Conservation (phyloP, 345 rosid species). For the Gossypium turneri region DNA sequence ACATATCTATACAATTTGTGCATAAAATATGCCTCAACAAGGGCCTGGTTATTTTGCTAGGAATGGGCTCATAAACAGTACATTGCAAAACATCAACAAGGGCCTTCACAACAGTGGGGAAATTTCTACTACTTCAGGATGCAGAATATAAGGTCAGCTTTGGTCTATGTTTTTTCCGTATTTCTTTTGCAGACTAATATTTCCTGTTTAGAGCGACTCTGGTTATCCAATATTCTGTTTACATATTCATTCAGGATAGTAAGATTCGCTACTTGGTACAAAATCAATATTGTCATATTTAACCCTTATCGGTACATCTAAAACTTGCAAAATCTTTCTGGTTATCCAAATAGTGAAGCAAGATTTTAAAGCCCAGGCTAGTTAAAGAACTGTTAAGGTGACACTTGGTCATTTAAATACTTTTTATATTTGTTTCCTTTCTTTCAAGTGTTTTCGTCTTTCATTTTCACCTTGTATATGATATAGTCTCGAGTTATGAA, state of each 20-base stretch:
- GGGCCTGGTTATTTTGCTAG: conserved; percentile 33
- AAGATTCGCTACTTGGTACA: neutral
- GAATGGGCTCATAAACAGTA: conserved; percentile 98
- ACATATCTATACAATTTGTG: neutral
- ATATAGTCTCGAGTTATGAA: neutral
- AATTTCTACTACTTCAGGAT: conserved; percentile 93
- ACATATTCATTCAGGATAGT: neutral
- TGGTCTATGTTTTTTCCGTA: neutral
- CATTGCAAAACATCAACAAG: conserved; percentile 84
- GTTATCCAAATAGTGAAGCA: neutral
- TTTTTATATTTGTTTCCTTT: neutral
- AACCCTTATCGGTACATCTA: neutral
- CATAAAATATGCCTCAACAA: neutral
- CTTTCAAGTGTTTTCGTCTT: neutral
- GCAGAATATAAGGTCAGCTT: conserved; percentile 81
- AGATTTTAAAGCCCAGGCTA: neutral
- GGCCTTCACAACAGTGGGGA: conserved; percentile 93
- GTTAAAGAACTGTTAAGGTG: neutral
- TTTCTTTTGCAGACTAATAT: neutral
- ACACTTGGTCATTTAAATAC: neutral
- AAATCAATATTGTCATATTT: neutral
- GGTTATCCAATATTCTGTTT: neutral
- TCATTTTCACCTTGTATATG: neutral
- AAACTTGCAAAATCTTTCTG: neutral
- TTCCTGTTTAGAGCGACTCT: conserved; percentile 3